Percentiles rank a stretch among this genome's conserved stretches.
Conservation (phyloP, 306 rosid genomes). For the Morella rubra region DNA sequence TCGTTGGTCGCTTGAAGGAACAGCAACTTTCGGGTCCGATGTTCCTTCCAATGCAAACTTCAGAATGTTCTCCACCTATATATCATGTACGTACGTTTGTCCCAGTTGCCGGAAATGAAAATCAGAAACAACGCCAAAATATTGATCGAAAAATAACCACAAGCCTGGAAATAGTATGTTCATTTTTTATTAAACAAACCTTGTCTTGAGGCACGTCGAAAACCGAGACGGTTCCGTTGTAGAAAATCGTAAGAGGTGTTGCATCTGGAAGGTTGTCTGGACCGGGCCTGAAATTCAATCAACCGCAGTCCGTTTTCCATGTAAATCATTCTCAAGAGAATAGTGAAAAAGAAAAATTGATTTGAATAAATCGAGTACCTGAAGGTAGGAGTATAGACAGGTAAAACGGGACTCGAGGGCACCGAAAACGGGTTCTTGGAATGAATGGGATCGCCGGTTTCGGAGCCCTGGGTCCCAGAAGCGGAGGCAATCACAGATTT, state of each 20-base stretch:
- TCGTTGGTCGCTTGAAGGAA: constrained; percentile 19
- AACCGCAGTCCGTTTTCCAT: neutral
- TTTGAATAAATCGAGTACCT: constrained; percentile 1
- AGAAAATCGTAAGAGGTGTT: constrained; percentile 45
- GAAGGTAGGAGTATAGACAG: constrained; percentile 20
- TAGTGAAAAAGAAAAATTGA: neutral
- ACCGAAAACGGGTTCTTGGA: constrained; percentile 1
- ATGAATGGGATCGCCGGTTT: neutral
- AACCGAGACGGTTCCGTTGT: constrained; percentile 44
- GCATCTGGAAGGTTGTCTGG: constrained; percentile 22
- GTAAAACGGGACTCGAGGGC: constrained; percentile 31
- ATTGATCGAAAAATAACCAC: neutral
- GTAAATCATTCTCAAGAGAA: neutral
- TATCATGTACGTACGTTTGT: neutral
- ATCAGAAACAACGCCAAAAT: neutral
- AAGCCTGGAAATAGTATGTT: neutral
- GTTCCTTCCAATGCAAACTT: constrained; percentile 33
- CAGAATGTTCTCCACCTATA: constrained; percentile 41
- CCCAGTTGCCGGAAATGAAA: neutral
- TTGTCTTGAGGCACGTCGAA: constrained; percentile 39
- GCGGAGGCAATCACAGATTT: constrained; percentile 37
- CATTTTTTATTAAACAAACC: constrained; percentile 22
- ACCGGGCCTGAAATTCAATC: neutral
- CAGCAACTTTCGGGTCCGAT: constrained; percentile 9
- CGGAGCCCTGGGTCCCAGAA: neutral